Evolutionary conservation across 75 land plant genomes (phyloP), one percentile per base, ranked within the genome.

Genomic region (Chamaecyparis obtusa): DNA sequence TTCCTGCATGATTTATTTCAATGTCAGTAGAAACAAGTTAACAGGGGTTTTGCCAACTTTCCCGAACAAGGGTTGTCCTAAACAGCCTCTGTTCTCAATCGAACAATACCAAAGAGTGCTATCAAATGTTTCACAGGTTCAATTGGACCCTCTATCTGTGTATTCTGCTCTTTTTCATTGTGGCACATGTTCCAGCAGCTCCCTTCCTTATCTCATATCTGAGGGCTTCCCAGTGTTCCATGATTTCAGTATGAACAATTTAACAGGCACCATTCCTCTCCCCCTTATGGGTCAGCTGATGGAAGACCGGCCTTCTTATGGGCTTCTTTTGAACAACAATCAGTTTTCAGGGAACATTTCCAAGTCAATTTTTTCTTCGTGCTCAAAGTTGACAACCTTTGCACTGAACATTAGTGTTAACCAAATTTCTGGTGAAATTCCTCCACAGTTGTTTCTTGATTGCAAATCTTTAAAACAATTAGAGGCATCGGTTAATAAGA

Each of bases 401-500:
- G 90, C 85, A 37, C 79, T 88, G 43, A 88, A 92, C 86, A 56
- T 96, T 78, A 92, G 96, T 84, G 85, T 82, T 60, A 96, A 96
- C 57, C 57, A 15, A 72, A 54, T 95, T 69, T 85, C 87, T 2
- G 97, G 96, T 82, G 84, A 84, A 55, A 90, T 96, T 21, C 89
- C 95, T 90, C 89, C 64, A 16, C 83, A 83, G n/a, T 48, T 37
- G n/a, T n/a, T 86, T 41, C 51, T 55, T 87, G 89, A 79, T 16
- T 91, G 89, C 69, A 60, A 72, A 64, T 77, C 85, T 41, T 76
- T 91, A 71, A 69, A 84, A 54, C 76, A 88, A 32, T 81, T 88
- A 60, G 85, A 83, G 57, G 90, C 86, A 55, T 48, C 88, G n/a
- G 69, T 55, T n/a, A 90, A 90, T 84, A 79, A 86, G 24, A 51